A percentile compares a stretch with the other conserved stretches of the same genome.
These are phyloP conservation scores for Achaetomium macrosporum DNA, from an alignment of 2,329 filamentous ascomycete species.

Conservation along the genomic window DNA sequence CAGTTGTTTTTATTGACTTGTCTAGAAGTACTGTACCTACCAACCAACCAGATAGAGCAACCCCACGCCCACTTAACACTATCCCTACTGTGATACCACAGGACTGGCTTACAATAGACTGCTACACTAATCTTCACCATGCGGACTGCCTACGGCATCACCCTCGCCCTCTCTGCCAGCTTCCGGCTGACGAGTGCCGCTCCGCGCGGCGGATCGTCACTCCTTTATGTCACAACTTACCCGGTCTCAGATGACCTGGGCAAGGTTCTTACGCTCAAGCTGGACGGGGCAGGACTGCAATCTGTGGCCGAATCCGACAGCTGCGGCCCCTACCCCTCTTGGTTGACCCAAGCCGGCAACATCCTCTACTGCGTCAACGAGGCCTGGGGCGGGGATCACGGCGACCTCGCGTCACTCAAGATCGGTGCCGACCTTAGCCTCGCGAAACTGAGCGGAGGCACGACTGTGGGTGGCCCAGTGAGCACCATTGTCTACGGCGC, in stretches of 20 bases:
- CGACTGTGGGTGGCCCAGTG: slow-evolving; percentile 39
- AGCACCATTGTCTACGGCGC: slow-evolving; percentile 40
- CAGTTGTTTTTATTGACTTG: neutral
- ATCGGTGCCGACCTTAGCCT: slow-evolving; percentile 36
- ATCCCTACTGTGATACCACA: no score
- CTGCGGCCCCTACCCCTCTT: slow-evolving; percentile 52
- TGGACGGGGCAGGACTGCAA: slow-evolving; percentile 32
- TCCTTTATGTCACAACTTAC: slow-evolving; percentile 15
- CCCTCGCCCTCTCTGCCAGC: slow-evolving; percentile 12
- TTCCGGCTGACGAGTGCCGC: slow-evolving; percentile 10
- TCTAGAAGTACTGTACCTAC: no score
- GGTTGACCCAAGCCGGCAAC: slow-evolving; percentile 51
- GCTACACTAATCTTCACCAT: slow-evolving; percentile 3
- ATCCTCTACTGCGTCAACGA: slow-evolving; percentile 58
- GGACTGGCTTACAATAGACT: no score
- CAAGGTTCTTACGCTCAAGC: slow-evolving; percentile 10
- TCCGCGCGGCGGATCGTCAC: neutral
- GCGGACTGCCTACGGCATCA: slow-evolving; percentile 12
- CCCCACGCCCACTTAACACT: no score
- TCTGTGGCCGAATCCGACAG: slow-evolving; percentile 37
- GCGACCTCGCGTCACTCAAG: slow-evolving; percentile 40
- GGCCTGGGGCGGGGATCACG: slow-evolving; percentile 42
- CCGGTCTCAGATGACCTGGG: slow-evolving; percentile 1
- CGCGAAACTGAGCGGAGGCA: slow-evolving; percentile 31
- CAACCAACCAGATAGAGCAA: no score